Conservation (phyloP, 2,329 filamentous ascomycete species). For the Cladosporium halotolerans region DNA sequence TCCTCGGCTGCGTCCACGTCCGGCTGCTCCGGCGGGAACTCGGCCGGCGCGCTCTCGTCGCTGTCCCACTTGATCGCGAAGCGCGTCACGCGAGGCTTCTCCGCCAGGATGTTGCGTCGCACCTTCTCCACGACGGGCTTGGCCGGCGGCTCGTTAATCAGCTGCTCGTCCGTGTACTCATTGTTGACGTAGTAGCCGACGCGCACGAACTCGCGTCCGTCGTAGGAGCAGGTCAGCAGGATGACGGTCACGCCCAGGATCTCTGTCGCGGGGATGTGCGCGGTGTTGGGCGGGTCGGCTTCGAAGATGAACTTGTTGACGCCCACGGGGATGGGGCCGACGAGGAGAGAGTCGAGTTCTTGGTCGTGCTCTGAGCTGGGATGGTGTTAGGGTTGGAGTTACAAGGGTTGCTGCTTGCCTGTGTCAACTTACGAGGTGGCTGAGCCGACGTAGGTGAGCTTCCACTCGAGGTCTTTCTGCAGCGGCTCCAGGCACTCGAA, state of each 20-base stretch:
- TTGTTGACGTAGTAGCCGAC: constrained; percentile 99
- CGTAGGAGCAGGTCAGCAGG: constrained; percentile 91
- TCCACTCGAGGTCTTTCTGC: constrained; percentile 98
- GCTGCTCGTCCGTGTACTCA: constrained; percentile 89
- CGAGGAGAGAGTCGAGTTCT: constrained; percentile 92
- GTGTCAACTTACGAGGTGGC: constrained; percentile 73
- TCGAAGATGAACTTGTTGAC: constrained; percentile 99
- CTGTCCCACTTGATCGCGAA: constrained; percentile 99
- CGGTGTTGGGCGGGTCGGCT: constrained; percentile 84
- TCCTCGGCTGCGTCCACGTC: constrained; percentile 84
- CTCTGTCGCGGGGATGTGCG: constrained; percentile 87
- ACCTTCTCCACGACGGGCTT: constrained; percentile 93
- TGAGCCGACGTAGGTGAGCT: constrained; percentile 96
- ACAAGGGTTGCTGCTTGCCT: not conserved
- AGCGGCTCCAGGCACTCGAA: constrained; percentile 95
- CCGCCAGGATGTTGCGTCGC: constrained; percentile 82
- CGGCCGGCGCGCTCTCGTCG: constrained; percentile 90
- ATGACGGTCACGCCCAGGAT: constrained; percentile 96
- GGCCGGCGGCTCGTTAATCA: constrained; percentile 80
- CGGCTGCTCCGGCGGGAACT: constrained; percentile 95
- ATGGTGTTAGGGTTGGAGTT: not conserved
- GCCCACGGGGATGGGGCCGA: constrained; percentile 93
- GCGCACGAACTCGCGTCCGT: constrained; percentile 91
- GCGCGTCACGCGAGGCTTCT: constrained; percentile 94
- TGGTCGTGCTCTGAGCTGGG: constrained; percentile 89